phyloP scores from a whole-genome alignment of 345 rosid species.

The Hibiscus tridactylites region DNA sequence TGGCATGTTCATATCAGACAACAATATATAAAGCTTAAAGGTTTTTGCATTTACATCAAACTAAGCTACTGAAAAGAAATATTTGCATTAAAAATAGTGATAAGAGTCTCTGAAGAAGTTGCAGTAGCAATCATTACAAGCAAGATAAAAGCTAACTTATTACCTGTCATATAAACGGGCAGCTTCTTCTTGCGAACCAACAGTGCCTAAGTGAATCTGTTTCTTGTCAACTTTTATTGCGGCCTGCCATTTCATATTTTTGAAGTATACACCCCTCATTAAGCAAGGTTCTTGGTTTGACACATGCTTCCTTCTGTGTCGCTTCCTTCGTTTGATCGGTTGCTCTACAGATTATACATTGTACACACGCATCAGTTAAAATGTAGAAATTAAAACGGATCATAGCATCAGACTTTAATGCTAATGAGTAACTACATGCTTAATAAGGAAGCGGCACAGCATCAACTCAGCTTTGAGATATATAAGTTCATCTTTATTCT shows the following conservation, averaged over 20 bases:
- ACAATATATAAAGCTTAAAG: neutral
- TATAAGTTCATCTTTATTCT: neutral
- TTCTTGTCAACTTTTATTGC: slow-evolving; percentile 96
- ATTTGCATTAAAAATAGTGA: neutral
- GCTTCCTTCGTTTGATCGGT: slow-evolving; percentile 84
- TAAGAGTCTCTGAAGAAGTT: neutral
- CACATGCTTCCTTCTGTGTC: slow-evolving; percentile 74
- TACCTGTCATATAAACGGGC: slow-evolving; percentile 92
- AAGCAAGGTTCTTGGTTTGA: slow-evolving; percentile 88
- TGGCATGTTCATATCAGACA: neutral
- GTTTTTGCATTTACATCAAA: neutral
- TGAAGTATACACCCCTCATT: slow-evolving; percentile 97
- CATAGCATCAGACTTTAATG: neutral
- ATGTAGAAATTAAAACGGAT: neutral
- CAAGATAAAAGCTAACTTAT: neutral
- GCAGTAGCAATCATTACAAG: neutral
- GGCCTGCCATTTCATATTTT: slow-evolving; percentile 99
- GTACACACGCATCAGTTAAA: neutral
- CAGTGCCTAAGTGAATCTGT: slow-evolving; percentile 93
- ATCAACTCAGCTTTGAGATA: no score
- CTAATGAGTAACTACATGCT: neutral
- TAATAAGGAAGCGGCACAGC: no score
- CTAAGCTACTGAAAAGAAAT: neutral
- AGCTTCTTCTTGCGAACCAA: slow-evolving; percentile 89
- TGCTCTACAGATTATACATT: slow-evolving; percentile 39